Percentiles rank a stretch among this genome's conserved stretches.
Evolutionary conservation across 192 early-diverging fungal genomes (phyloP).

Genomic region (Phycomyces nitens): DNA sequence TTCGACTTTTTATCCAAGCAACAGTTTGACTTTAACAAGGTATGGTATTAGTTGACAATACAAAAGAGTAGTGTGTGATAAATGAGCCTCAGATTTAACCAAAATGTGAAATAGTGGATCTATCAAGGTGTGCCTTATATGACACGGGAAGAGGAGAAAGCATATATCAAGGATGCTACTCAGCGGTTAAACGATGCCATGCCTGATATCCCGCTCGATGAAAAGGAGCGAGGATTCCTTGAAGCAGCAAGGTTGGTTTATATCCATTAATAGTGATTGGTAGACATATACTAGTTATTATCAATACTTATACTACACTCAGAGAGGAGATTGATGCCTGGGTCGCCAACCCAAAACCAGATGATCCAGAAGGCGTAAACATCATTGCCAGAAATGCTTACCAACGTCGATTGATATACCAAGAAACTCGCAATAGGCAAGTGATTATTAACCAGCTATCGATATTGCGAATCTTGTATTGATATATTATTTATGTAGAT

Average conservation of each 20-base stretch:
- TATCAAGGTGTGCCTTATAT: conserved; percentile 56
- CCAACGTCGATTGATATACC: conserved; percentile 58
- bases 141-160: conserved; percentile 49
- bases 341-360: conserved; percentile 33
- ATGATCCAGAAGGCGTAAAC: conserved; percentile 36
- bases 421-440: conserved; percentile 53
- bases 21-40: conserved; percentile 66
- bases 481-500: conserved; percentile 20
- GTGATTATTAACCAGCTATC: background rate
- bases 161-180: conserved; percentile 17
- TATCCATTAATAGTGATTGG: background rate
- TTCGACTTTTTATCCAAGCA: conserved; percentile 55
- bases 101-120: conserved; percentile 28
- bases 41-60: background rate
- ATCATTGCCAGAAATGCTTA: conserved; percentile 42
- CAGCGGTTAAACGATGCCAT: conserved; percentile 26
- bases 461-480: too few relatives aligned
- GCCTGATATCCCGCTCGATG: conserved; percentile 47
- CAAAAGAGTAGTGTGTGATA: background rate
- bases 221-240: conserved; percentile 45
- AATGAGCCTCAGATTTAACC: too few relatives aligned
- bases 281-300: background rate
- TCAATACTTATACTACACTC: background rate
- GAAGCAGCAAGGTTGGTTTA: conserved; percentile 33
- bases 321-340: conserved; percentile 41